These are phyloP conservation scores for Populus euphratica DNA, from an alignment of 345 rosid species.

Conservation along the genomic window DNA sequence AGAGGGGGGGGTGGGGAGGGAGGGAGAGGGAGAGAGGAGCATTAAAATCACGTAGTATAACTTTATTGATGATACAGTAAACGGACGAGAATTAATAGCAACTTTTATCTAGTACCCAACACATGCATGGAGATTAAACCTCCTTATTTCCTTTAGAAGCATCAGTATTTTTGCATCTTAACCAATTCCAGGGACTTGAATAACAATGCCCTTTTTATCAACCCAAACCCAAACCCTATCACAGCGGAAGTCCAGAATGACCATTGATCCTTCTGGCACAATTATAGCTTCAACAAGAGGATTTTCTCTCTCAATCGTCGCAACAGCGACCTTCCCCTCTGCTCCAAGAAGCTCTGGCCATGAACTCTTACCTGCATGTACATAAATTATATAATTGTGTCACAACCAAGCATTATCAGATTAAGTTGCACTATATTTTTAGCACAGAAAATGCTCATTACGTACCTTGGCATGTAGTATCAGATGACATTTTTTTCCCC, in stretches of 20 bases:
- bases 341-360: slow-evolving; percentile 24
- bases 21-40: no score
- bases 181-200: not conserved
- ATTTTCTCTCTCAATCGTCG: slow-evolving; percentile 20
- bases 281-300: slow-evolving; percentile 1
- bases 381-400: not conserved
- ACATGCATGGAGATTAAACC: not conserved
- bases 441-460: not conserved
- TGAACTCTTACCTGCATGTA: slow-evolving; percentile 14
- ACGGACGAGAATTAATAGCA: no score
- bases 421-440: no score
- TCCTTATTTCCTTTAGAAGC: not conserved
- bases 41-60: not conserved
- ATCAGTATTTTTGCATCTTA: not conserved
- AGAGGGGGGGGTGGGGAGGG: no score
- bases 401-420: not conserved
- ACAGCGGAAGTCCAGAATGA: not conserved
- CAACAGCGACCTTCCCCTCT: not conserved
- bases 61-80: not conserved
- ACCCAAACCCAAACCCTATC: slow-evolving; percentile 23
- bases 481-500: not conserved
- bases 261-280: not conserved
- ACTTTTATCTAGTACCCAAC: not conserved
- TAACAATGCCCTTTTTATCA: slow-evolving; percentile 2
- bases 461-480: not conserved